phyloP scores from a whole-genome alignment of 78 protist species.

The Cavenderia fasciculata region DNA sequence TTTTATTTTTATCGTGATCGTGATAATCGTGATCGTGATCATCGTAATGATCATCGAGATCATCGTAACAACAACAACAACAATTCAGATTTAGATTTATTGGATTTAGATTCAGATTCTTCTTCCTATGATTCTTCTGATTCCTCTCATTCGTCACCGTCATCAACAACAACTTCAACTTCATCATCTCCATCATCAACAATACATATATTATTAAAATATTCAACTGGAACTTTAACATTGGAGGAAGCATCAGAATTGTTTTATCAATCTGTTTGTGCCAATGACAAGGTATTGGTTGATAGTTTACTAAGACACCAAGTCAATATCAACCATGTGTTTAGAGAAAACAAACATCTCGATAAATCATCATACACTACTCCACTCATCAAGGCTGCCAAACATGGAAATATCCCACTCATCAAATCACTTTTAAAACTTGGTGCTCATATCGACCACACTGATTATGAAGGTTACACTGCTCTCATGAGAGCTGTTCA shows the following conservation, averaged over 20 bases:
- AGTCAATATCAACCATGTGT: conserved; percentile 17
- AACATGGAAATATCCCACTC: conserved; percentile 28
- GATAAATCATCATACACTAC: conserved; percentile 18
- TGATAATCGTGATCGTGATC: not conserved
- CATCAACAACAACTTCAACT: too few species aligned
- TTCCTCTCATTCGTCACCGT: too few species aligned
- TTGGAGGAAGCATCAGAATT: conserved; percentile 29
- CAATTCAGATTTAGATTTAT: not conserved
- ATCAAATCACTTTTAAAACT: conserved; percentile 31
- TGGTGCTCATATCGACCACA: conserved; percentile 25
- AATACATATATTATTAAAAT: conserved; percentile 16
- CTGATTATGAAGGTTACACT: conserved; percentile 50
- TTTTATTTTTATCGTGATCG: not conserved
- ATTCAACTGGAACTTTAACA: conserved; percentile 22
- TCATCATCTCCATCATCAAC: not conserved
- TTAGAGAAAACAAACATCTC: conserved; percentile 19
- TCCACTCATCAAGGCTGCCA: conserved; percentile 51
- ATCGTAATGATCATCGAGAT: too few species aligned
- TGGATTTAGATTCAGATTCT: too few species aligned
- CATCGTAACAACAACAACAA: too few species aligned
- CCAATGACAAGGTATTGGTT: conserved; percentile 3
- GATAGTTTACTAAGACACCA: conserved; percentile 1
- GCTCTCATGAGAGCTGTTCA: conserved; percentile 50
- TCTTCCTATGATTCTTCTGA: too few species aligned
- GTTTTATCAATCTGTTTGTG: conserved; percentile 49